Evolutionary conservation across 164 flowering plant species (phyloP).

Genomic region (Umbilicus rupestris): DNA sequence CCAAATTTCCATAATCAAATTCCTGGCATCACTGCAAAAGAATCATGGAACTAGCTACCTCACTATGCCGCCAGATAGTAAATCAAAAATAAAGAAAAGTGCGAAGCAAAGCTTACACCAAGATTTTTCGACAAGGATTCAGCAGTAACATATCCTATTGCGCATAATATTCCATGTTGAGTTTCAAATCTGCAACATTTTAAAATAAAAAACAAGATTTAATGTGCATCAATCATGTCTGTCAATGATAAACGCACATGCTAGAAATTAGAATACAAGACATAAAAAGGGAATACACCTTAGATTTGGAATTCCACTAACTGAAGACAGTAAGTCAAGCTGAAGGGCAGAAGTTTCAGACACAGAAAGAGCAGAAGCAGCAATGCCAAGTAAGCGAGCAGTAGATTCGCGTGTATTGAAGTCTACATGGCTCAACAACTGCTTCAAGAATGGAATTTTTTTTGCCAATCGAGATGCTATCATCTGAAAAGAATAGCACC

Average conservation of each 20-base stretch:
- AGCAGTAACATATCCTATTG: constrained; percentile 78
- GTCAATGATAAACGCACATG: background rate
- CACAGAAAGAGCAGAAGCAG: constrained; percentile 62
- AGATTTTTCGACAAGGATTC: constrained; percentile 42
- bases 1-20: background rate
- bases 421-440: constrained; percentile 65
- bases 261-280: background rate
- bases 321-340: constrained; percentile 39
- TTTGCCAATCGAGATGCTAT: constrained; percentile 60
- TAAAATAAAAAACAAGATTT: background rate
- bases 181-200: constrained; percentile 60
- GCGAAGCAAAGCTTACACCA: constrained; percentile 36
- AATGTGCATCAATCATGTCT: background rate
- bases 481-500: constrained; percentile 29
- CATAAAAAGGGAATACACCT: constrained; percentile 38
- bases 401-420: constrained; percentile 81
- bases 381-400: constrained; percentile 80
- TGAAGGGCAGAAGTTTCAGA: constrained; percentile 46
- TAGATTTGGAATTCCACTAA: constrained; percentile 34
- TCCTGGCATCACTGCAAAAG: background rate
- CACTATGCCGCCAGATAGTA: background rate
- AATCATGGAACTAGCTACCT: background rate
- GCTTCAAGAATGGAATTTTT: constrained; percentile 61
- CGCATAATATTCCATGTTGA: constrained; percentile 74
- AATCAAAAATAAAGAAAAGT: background rate